Percentiles rank a stretch among this genome's conserved stretches.
Conservation (phyloP, 306 rosid species). For the Cucumis melo region DNA sequence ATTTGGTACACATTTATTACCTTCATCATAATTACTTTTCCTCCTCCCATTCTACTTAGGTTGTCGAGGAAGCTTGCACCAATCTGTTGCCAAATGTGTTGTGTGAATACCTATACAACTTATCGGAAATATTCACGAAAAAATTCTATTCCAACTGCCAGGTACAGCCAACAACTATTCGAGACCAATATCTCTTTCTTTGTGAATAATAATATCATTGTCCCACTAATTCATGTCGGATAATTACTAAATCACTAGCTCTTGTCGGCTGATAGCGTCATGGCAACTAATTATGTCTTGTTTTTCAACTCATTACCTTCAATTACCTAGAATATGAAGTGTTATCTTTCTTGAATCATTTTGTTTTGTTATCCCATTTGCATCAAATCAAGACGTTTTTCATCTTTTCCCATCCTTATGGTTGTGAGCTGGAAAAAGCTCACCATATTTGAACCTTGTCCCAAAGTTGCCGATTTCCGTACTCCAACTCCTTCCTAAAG, state of each 20-base stretch:
- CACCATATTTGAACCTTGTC: neutral
- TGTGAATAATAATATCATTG: neutral
- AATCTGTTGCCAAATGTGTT: slow-evolving; percentile 67
- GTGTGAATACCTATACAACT: slow-evolving; percentile 81
- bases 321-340: neutral
- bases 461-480: neutral
- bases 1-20: neutral
- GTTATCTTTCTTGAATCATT: neutral
- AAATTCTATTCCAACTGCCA: slow-evolving; percentile 77
- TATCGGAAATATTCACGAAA: slow-evolving; percentile 65
- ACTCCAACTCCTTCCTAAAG: too few relatives aligned
- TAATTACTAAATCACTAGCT: neutral
- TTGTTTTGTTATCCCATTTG: neutral
- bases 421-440: neutral
- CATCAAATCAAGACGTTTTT: neutral
- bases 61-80: slow-evolving; percentile 82
- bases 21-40: neutral
- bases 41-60: slow-evolving; percentile 27
- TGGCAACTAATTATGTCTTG: neutral
- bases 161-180: slow-evolving; percentile 28
- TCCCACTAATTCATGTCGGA: neutral
- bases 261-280: neutral
- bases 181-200: neutral
- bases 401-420: neutral
- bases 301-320: neutral